A percentile compares a stretch with the other conserved stretches of the same genome.
Evolutionary conservation across 805 yeast species (phyloP).

Genomic region (Sugiyamaella floridensis): DNA sequence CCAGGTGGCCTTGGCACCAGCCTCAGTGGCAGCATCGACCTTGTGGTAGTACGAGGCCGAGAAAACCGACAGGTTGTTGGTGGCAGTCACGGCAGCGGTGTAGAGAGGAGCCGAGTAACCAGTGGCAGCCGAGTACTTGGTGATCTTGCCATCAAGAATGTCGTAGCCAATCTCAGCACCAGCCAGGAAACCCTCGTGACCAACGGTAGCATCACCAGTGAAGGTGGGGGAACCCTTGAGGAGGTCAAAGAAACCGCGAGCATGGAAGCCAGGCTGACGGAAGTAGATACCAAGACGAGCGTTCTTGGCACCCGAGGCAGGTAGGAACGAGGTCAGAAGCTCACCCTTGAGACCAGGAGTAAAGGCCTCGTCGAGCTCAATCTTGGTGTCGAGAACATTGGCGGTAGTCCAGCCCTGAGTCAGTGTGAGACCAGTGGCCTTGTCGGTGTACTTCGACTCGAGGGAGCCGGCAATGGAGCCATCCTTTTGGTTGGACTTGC

Average conservation of each 20-base stretch:
- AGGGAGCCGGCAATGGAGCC: slow-evolving; percentile 80
- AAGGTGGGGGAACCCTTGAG: slow-evolving; percentile 86
- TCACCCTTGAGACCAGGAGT: slow-evolving; percentile 95
- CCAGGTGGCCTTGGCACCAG: slow-evolving; percentile 96
- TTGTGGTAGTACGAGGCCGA: slow-evolving; percentile 96
- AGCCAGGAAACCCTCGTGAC: slow-evolving; percentile 93
- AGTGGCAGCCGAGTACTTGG: slow-evolving; percentile 87
- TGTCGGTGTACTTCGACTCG: slow-evolving; percentile 90
- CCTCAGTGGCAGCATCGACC: slow-evolving; percentile 85
- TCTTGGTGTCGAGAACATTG: slow-evolving; percentile 84
- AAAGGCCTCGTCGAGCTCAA: slow-evolving; percentile 84
- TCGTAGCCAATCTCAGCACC: slow-evolving; percentile 98
- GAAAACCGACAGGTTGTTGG: slow-evolving; percentile 80
- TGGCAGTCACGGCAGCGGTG: slow-evolving; percentile 77
- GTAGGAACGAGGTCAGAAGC: slow-evolving; percentile 78
- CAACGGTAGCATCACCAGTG: slow-evolving; percentile 89
- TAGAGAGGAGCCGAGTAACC: slow-evolving; percentile 89
- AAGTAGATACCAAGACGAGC: slow-evolving; percentile 87
- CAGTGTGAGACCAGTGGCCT: slow-evolving; percentile 82
- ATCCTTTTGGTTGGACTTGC: slow-evolving; percentile 72
- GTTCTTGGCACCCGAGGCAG: slow-evolving; percentile 69
- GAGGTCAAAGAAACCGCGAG: slow-evolving; percentile 90
- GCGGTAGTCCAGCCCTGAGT: slow-evolving; percentile 98
- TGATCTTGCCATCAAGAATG: slow-evolving; percentile 83
- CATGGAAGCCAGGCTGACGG: slow-evolving; percentile 87